Percentiles rank a stretch among this genome's conserved stretches.
These are phyloP conservation scores for Berberis vulgaris DNA, from an alignment of 164 flowering plant genomes.

Conservation along the genomic window DNA sequence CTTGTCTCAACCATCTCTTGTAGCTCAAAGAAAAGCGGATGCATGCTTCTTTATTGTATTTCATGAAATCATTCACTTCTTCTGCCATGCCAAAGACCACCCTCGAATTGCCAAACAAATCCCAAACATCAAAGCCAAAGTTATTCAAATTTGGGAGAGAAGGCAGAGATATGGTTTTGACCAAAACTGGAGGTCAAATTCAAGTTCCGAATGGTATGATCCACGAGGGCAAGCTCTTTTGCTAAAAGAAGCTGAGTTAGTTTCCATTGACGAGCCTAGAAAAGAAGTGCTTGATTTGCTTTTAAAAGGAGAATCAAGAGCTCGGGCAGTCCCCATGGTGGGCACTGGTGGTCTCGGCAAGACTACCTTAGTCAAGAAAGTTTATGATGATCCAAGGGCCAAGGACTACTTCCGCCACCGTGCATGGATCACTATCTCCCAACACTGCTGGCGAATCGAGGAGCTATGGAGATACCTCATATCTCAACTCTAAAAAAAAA, in stretches of 20 bases:
- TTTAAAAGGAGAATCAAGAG: not conserved
- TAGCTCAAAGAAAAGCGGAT: not conserved
- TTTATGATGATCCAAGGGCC: not conserved
- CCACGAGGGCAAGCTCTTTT: not conserved
- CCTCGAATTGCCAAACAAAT: not conserved
- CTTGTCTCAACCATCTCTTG: not conserved
- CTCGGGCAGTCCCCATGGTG: not conserved
- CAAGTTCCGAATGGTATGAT: not conserved
- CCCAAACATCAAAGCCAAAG: not conserved
- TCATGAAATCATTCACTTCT: not conserved
- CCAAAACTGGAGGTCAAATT: not conserved
- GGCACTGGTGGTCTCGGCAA: not conserved
- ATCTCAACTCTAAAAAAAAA: not conserved
- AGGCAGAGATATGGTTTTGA: not conserved
- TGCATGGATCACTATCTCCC: constrained; percentile 3
- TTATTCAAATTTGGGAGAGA: not conserved
- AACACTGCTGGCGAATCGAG: not conserved
- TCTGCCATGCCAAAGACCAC: not conserved
- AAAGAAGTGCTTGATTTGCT: not conserved
- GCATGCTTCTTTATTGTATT: not conserved
- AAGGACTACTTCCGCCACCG: not conserved
- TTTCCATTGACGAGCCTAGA: not conserved
- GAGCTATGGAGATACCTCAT: not conserved
- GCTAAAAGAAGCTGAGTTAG: not conserved
- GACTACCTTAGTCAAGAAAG: constrained; percentile 1